These are phyloP conservation scores for Hymenotorrendiella dingleyae DNA, from an alignment of 2,329 filamentous ascomycete genomes.

Conservation along the genomic window DNA sequence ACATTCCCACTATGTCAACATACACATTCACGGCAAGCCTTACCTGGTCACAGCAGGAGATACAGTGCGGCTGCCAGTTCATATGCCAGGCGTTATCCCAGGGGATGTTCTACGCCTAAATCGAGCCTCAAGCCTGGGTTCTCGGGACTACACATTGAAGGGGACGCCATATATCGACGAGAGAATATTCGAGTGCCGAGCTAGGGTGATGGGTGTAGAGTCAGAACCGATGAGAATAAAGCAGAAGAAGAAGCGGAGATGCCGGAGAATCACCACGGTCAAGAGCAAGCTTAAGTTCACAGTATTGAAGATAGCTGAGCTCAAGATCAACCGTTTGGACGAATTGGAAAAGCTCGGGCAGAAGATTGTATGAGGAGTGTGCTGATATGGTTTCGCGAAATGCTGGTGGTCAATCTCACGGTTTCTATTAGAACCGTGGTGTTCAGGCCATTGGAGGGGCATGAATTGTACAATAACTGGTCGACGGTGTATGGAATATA, in stretches of 20 bases:
- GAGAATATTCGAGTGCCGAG: constrained; percentile 75
- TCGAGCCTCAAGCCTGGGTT: constrained; percentile 75
- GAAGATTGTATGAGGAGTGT: not conserved
- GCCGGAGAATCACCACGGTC: constrained; percentile 66
- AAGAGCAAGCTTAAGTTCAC: constrained; percentile 91
- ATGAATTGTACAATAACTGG: too few species aligned
- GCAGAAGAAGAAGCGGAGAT: constrained; percentile 76
- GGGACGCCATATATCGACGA: constrained; percentile 79
- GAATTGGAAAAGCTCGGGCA: constrained; percentile 31
- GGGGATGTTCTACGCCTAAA: constrained; percentile 87
- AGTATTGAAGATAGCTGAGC: constrained; percentile 74
- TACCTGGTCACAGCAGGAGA: constrained; percentile 78
- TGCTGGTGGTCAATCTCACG: too few species aligned
- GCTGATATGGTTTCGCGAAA: not conserved
- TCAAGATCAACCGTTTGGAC: constrained; percentile 45
- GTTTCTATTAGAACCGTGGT: too few species aligned
- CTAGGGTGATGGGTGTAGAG: constrained; percentile 79
- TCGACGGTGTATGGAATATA: too few species aligned
- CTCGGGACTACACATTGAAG: constrained; percentile 84
- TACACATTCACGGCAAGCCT: constrained; percentile 72
- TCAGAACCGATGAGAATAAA: constrained; percentile 70
- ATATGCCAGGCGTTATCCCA: constrained; percentile 67
- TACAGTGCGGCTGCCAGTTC: constrained; percentile 70
- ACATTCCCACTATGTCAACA: constrained; percentile 69
- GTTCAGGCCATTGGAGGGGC: too few species aligned